Conservation (phyloP, 1,139 yeast genomes). For the Yarrowia galli region DNA sequence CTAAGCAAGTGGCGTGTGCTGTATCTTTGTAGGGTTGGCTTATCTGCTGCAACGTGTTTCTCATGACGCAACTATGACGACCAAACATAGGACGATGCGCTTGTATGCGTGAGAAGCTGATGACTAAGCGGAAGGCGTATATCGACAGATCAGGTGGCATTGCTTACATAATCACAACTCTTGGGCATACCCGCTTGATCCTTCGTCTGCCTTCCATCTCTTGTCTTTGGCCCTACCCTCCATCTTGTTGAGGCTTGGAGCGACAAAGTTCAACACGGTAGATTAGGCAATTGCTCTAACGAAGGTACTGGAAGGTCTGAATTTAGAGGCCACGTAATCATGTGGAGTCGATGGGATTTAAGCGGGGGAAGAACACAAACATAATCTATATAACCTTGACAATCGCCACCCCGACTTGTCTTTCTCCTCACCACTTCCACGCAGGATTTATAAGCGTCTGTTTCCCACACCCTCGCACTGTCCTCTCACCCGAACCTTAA, state of each 20-base stretch:
- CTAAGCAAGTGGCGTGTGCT: background rate
- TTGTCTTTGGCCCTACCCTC: too few relatives aligned
- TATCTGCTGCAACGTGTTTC: conserved; percentile 20
- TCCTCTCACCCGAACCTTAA: conserved; percentile 5
- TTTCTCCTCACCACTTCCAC: background rate
- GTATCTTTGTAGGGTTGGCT: background rate
- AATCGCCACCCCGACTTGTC: background rate
- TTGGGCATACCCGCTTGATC: too few relatives aligned
- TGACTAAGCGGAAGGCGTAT: background rate
- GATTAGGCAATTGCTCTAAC: conserved; percentile 30
- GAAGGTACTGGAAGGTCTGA: conserved; percentile 29
- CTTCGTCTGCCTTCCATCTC: background rate
- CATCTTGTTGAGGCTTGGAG: background rate
- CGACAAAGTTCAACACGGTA: conserved; percentile 13
- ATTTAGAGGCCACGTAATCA: conserved; percentile 3
- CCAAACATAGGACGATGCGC: too few relatives aligned
- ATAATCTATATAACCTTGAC: background rate
- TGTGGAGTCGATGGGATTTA: background rate
- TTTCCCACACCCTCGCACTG: background rate
- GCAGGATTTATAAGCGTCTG: background rate
- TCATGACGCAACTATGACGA: conserved; percentile 3
- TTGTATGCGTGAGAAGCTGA: background rate
- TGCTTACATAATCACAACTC: too few relatives aligned
- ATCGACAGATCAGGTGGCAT: too few relatives aligned
- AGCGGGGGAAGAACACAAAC: background rate